Evolutionary conservation across 352 stramenopile species (phyloP).

Genomic region (Phytophthora cajani): DNA sequence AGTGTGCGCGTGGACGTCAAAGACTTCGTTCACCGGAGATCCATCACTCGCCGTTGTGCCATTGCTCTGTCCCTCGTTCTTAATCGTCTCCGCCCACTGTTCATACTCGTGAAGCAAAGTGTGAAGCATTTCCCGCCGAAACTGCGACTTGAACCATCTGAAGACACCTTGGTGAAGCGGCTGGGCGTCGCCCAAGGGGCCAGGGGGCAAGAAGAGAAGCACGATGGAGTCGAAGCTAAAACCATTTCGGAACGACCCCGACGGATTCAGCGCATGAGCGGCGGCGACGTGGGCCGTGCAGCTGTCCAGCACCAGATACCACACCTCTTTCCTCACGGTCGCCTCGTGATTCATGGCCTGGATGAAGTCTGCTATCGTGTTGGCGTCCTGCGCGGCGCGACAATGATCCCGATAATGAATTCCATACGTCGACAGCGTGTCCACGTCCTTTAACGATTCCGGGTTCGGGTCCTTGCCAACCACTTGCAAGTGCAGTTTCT

Average conservation of each 20-base stretch:
- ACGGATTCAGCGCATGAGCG: slow-evolving; percentile 62
- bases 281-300: slow-evolving; percentile 71
- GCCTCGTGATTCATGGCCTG: slow-evolving; percentile 69
- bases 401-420: slow-evolving; percentile 55
- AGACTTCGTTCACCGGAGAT: slow-evolving; percentile 23
- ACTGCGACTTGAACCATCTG: slow-evolving; percentile 65
- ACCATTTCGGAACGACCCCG: slow-evolving; percentile 60
- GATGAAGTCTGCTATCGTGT: slow-evolving; percentile 58
- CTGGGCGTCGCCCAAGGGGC: slow-evolving; percentile 44
- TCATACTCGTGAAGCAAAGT: slow-evolving; percentile 48
- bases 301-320: slow-evolving; percentile 74
- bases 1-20: slow-evolving; percentile 56
- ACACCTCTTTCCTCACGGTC: slow-evolving; percentile 61
- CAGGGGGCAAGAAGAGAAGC: slow-evolving; percentile 67
- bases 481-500: slow-evolving; percentile 71
- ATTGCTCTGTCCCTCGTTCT: slow-evolving; percentile 10
- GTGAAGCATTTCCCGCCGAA: slow-evolving; percentile 64
- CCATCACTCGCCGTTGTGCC: slow-evolving; percentile 9
- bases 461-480: slow-evolving; percentile 53
- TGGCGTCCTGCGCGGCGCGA: slow-evolving; percentile 62
- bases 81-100: slow-evolving; percentile 20
- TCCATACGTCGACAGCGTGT: slow-evolving; percentile 41
- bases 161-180: slow-evolving; percentile 69
- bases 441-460: slow-evolving; percentile 46
- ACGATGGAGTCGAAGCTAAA: slow-evolving; percentile 76